phyloP scores from a whole-genome alignment of 371 early-diverging fungal genomes.

The Apophysomyces trapeziformis region DNA sequence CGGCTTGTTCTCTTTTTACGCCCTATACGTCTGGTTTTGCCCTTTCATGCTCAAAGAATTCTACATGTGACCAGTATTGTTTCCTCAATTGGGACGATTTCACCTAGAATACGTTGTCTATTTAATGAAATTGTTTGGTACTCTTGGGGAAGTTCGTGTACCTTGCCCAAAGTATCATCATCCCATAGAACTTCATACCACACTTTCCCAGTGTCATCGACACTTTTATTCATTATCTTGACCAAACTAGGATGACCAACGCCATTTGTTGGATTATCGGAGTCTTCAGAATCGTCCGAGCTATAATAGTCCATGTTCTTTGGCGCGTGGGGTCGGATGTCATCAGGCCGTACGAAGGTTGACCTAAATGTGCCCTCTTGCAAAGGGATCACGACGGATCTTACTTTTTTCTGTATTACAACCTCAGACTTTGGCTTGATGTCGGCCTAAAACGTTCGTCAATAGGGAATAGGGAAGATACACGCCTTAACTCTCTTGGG shows the following conservation, averaged over 20 bases:
- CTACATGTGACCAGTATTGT: neutral
- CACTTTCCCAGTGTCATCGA: conserved; percentile 1
- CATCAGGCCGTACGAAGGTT: conserved; percentile 1
- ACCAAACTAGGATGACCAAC: neutral
- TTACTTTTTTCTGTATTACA: neutral
- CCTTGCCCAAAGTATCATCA: neutral
- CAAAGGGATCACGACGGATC: neutral
- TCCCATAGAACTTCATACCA: neutral
- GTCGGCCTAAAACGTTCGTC: no score
- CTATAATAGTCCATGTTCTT: neutral
- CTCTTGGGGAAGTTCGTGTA: neutral
- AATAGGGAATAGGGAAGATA: no score
- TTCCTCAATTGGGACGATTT: neutral
- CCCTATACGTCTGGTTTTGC: neutral
- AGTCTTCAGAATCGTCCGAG: neutral
- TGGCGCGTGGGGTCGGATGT: neutral
- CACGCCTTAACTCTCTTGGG: no score
- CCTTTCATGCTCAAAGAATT: neutral
- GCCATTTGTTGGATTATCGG: neutral
- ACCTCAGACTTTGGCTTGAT: neutral
- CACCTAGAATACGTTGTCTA: neutral
- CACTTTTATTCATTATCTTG: neutral
- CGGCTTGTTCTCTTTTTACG: neutral
- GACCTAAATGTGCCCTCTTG: neutral
- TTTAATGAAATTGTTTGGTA: neutral